Percentiles rank a stretch among this genome's conserved stretches.
phyloP scores from a whole-genome alignment of 108 stramenopile genomes.

The Aurantiochytrium sp. region DNA sequence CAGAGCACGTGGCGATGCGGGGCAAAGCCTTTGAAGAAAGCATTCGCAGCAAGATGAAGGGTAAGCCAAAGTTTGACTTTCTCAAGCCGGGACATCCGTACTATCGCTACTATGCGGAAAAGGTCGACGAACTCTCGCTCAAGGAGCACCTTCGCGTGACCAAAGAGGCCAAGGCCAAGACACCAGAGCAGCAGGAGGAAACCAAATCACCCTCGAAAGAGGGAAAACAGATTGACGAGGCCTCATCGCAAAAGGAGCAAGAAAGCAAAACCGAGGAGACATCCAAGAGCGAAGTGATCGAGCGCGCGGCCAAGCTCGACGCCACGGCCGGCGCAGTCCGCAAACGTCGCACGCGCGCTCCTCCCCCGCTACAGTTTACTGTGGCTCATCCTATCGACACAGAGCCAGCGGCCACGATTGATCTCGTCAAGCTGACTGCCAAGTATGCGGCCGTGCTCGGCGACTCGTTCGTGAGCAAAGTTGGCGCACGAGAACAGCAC shows the following conservation, averaged over 20 bases:
- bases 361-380: neutral
- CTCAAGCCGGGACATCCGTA: slow-evolving; percentile 1
- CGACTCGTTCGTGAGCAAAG: neutral
- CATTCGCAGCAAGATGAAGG: neutral
- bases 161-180: neutral
- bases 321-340: neutral
- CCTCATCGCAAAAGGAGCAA: neutral
- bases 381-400: neutral
- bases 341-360: neutral
- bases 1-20: neutral
- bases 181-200: neutral
- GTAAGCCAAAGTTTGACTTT: neutral
- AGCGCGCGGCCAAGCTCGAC: neutral
- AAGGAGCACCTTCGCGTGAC: neutral
- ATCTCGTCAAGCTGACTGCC: neutral
- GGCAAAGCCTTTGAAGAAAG: neutral
- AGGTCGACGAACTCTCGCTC: slow-evolving; percentile 6
- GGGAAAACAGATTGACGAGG: neutral
- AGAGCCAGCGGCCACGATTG: neutral
- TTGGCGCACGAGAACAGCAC: neutral
- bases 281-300: neutral
- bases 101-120: neutral
- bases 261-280: neutral
- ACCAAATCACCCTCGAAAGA: neutral
- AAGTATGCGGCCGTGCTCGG: neutral